Evolutionary conservation across 306 rosid genomes (phyloP).

Genomic region (Pyrus pyrifolia): DNA sequence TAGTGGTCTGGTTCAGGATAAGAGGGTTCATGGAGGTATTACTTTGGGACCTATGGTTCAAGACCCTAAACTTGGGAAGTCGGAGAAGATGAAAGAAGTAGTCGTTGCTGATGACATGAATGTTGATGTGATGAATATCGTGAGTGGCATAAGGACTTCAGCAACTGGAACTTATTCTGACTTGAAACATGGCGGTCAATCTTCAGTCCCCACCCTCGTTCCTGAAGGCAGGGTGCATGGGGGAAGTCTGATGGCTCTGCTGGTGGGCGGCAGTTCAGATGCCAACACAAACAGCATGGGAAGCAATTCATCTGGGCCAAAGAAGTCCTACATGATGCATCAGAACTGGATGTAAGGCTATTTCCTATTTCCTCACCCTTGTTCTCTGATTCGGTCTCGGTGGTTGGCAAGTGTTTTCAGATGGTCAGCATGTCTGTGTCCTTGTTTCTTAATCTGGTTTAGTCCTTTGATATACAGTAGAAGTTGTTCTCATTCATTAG

Average conservation of each 20-base stretch:
- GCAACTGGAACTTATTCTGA: conserved; percentile 14
- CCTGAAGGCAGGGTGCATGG: conserved; percentile 96
- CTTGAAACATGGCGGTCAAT: conserved; percentile 22
- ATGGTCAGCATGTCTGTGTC: conserved; percentile 29
- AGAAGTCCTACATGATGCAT: conserved; percentile 32
- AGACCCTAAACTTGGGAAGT: conserved; percentile 35
- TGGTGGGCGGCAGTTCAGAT: conserved; percentile 35
- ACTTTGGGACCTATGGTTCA: conserved; percentile 56
- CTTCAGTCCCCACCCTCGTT: conserved; percentile 22
- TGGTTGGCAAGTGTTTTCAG: conserved; percentile 28
- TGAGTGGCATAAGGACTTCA: conserved; percentile 16
- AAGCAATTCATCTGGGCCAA: conserved; percentile 29
- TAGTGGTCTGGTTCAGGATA: conserved; percentile 77
- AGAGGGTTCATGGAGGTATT: conserved; percentile 90
- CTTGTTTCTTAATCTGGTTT: conserved; percentile 22
- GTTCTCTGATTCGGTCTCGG: conserved; percentile 27
- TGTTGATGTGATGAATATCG: conserved; percentile 31
- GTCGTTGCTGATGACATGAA: conserved; percentile 33
- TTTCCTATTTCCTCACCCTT: not conserved
- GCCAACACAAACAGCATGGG: conserved; percentile 32
- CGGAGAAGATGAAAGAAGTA: conserved; percentile 38
- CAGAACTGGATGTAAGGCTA: conserved; percentile 52
- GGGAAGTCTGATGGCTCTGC: conserved; percentile 78
- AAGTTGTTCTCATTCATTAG: conserved; percentile 30
- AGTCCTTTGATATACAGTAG: not conserved